These are phyloP conservation scores for Lindgomyces ingoldianus DNA, from an alignment of 495 filamentous ascomycete genomes.

Conservation along the genomic window DNA sequence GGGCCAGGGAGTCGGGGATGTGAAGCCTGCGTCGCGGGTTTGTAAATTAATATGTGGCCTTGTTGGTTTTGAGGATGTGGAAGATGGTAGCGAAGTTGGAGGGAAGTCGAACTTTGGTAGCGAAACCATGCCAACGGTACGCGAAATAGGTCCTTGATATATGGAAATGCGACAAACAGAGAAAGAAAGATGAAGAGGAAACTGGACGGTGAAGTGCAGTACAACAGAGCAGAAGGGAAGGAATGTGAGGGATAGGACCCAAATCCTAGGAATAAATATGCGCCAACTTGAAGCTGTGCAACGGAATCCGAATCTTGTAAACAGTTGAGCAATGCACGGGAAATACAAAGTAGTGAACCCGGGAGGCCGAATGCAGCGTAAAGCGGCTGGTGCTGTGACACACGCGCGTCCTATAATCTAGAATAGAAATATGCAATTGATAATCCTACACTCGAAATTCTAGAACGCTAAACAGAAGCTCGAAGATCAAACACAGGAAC, in stretches of 20 bases:
- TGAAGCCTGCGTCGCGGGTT: not conserved
- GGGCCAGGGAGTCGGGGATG: not conserved
- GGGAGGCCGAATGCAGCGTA: not conserved
- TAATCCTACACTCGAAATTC: not conserved
- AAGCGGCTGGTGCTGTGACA: too few species aligned
- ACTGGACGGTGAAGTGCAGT: not conserved
- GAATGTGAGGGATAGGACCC: not conserved
- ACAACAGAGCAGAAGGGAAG: not conserved
- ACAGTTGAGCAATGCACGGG: not conserved
- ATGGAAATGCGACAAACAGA: too few species aligned
- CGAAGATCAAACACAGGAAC: not conserved
- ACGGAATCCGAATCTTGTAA: not conserved
- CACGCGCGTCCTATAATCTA: too few species aligned
- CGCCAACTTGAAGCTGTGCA: not conserved
- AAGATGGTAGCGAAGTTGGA: not conserved
- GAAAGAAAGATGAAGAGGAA: not conserved
- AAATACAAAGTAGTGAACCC: not conserved
- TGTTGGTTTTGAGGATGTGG: not conserved
- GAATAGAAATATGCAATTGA: not conserved
- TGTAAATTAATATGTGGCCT: slow-evolving; percentile 14
- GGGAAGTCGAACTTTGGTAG: not conserved
- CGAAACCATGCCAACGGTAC: not conserved
- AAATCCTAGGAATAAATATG: not conserved
- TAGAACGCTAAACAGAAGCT: not conserved
- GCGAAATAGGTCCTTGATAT: too few species aligned